phyloP scores from a whole-genome alignment of 768 basidiomycete genomes.

The Daedalea quercina region DNA sequence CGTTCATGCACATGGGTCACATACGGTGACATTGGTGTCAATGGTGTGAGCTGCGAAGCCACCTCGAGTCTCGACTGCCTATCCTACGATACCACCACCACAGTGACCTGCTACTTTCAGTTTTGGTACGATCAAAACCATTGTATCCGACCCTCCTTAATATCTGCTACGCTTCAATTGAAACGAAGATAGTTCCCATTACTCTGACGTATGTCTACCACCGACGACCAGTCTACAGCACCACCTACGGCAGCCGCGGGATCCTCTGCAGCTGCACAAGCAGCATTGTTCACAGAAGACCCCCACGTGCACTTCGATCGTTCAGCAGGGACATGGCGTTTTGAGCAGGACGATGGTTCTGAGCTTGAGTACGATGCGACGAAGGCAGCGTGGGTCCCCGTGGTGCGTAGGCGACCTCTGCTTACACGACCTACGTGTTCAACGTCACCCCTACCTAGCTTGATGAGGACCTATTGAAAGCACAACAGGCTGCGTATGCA shows the following conservation, averaged over 20 bases:
- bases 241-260: constrained; percentile 36
- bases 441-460: constrained; percentile 39
- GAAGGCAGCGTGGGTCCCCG: constrained; percentile 76
- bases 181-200: not conserved
- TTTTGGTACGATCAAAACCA: too few species aligned
- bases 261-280: constrained; percentile 48
- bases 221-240: constrained; percentile 2
- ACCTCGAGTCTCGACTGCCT: too few species aligned
- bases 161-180: too few species aligned
- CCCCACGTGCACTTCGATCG: constrained; percentile 79
- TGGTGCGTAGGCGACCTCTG: constrained; percentile 46
- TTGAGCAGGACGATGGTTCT: constrained; percentile 84
- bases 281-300: constrained; percentile 72
- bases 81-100: too few species aligned
- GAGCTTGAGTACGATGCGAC: constrained; percentile 83
- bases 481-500: constrained; percentile 94
- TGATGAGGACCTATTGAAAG: constrained; percentile 79
- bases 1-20: too few species aligned
- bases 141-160: too few species aligned
- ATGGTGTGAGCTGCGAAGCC: too few species aligned
- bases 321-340: constrained; percentile 72
- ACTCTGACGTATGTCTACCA: not conserved
- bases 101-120: too few species aligned
- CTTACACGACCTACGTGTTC: not conserved
- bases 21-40: too few species aligned